These are phyloP conservation scores for Phytopythium kandeliae DNA, from an alignment of 352 stramenopile species.

Conservation along the genomic window DNA sequence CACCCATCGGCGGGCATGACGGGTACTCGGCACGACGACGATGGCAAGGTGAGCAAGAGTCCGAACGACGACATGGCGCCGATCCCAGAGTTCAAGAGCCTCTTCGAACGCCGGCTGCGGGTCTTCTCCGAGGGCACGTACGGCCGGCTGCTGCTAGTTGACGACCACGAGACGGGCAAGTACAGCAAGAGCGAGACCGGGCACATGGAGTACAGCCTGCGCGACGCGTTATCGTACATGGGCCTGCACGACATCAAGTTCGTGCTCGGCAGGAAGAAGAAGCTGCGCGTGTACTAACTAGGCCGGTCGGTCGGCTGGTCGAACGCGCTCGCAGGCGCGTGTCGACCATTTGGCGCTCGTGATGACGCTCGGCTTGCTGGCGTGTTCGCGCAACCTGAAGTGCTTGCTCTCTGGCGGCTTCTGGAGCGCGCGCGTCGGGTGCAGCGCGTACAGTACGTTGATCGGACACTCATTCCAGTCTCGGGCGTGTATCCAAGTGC, in stretches of 20 bases:
- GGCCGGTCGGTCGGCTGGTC: too few species aligned
- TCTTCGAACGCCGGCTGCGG: conserved; percentile 23
- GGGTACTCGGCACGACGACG: not conserved
- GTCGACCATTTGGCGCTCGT: too few species aligned
- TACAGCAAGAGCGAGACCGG: conserved; percentile 8
- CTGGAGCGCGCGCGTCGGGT: too few species aligned
- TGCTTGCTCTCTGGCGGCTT: too few species aligned
- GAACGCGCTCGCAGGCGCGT: too few species aligned
- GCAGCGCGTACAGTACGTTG: too few species aligned
- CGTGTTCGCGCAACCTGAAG: too few species aligned
- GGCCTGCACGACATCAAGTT: conserved; percentile 30
- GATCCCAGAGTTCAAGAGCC: conserved; percentile 9
- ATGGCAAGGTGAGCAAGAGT: not conserved
- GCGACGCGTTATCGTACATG: conserved; percentile 21
- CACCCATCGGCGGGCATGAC: not conserved
- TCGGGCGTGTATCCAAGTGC: too few species aligned
- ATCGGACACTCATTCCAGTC: too few species aligned
- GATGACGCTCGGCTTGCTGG: too few species aligned
- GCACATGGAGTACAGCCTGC: conserved; percentile 18
- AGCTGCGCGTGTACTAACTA: conserved; percentile 6
- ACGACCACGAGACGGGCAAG: conserved; percentile 17
- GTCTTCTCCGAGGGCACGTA: conserved; percentile 16
- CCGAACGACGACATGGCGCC: not conserved
- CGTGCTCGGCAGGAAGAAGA: conserved; percentile 13
- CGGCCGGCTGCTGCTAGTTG: conserved; percentile 20